Conservation (phyloP, 2,329 filamentous ascomycete genomes). For the Cercospora berteroae region DNA sequence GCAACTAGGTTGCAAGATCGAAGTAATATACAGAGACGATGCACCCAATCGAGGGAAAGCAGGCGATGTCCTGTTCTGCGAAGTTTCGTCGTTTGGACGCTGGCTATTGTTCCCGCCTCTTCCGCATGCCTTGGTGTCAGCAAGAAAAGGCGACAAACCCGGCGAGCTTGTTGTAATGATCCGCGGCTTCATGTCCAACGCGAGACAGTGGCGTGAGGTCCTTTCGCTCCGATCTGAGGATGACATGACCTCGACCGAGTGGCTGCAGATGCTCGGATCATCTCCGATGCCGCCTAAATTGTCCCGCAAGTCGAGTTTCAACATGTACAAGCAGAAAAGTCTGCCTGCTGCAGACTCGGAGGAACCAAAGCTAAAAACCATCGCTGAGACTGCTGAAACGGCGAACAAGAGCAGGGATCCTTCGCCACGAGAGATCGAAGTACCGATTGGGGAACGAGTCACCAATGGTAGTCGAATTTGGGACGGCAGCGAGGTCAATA, state of each 20-base stretch:
- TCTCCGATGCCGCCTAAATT: constrained; percentile 58
- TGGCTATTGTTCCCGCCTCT: constrained; percentile 94
- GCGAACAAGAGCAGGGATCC: constrained; percentile 26
- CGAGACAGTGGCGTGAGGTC: constrained; percentile 76
- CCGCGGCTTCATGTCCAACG: constrained; percentile 62
- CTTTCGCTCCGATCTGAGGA: constrained; percentile 74
- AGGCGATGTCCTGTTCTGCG: constrained; percentile 88
- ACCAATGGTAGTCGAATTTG: constrained; percentile 48
- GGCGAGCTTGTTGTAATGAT: constrained; percentile 84
- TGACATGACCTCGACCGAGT: constrained; percentile 76
- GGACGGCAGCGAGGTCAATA: constrained; percentile 42
- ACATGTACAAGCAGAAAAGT: constrained; percentile 27
- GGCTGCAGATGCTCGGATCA: constrained; percentile 79
- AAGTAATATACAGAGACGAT: constrained; percentile 82
- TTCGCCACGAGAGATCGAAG: constrained; percentile 54
- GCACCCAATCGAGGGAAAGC: constrained; percentile 62
- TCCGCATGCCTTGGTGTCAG: constrained; percentile 69
- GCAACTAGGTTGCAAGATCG: constrained; percentile 81
- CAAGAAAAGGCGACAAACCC: constrained; percentile 69
- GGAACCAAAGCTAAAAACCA: constrained; percentile 17
- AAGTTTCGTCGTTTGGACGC: constrained; percentile 72
- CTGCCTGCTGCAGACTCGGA: constrained; percentile 16
- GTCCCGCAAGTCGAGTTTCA: constrained; percentile 55
- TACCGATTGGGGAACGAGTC: constrained; percentile 61
- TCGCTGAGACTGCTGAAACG: constrained; percentile 14